These are phyloP conservation scores for Candida adriatica DNA, from an alignment of 805 yeast species.

Conservation along the genomic window DNA sequence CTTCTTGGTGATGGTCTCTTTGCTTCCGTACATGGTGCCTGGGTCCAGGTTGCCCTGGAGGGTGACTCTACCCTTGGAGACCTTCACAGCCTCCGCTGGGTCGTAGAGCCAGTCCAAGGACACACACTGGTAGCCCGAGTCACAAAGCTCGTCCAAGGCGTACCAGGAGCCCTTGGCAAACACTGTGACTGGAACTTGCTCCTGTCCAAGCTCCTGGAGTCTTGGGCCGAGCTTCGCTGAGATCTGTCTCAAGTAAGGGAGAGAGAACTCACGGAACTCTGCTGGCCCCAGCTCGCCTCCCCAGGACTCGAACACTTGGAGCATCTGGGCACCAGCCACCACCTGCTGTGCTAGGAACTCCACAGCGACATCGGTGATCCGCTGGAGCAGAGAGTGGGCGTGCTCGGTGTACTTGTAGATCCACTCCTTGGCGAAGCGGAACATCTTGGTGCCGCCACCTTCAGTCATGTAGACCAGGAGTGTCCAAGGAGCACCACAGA, in stretches of 20 bases:
- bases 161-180: constrained; percentile 98
- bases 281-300: constrained; percentile 93
- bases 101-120: constrained; percentile 89
- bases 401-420: constrained; percentile 71
- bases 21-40: constrained; percentile 86
- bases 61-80: constrained; percentile 68
- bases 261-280: constrained; percentile 82
- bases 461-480: constrained; percentile 94
- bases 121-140: constrained; percentile 76
- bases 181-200: constrained; percentile 76
- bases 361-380: constrained; percentile 78
- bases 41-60: constrained; percentile 97
- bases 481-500: constrained; percentile 98
- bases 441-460: constrained; percentile 92
- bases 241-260: constrained; percentile 82
- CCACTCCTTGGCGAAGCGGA: constrained; percentile 90
- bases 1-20: constrained; percentile 70
- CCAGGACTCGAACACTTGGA: constrained; percentile 96
- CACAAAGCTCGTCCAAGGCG: constrained; percentile 80
- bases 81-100: constrained; percentile 77
- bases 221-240: constrained; percentile 60
- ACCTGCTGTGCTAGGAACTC: constrained; percentile 94
- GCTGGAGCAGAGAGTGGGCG: constrained; percentile 63
- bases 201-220: constrained; percentile 63
- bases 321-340: constrained; percentile 95